Evolutionary conservation across 2,329 filamentous ascomycete species (phyloP).

Genomic region (Cladosporium sp.): DNA sequence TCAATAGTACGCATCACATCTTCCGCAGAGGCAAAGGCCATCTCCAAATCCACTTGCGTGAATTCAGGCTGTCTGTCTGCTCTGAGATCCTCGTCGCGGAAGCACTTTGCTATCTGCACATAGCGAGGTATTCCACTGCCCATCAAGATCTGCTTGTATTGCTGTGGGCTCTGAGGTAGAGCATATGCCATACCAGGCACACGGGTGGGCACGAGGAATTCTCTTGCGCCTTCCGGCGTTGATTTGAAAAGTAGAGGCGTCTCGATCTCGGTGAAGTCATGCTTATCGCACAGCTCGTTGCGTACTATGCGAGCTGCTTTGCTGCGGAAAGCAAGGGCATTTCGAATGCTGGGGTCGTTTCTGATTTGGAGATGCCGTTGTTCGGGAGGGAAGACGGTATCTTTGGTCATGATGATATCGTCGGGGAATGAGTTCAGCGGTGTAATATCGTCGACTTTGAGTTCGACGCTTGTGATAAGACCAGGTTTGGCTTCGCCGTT

Average conservation of each 20-base stretch:
- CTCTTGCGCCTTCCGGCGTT: constrained; percentile 89
- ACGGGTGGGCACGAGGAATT: constrained; percentile 89
- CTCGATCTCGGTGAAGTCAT: constrained; percentile 73
- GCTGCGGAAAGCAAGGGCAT: constrained; percentile 68
- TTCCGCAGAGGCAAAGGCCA: constrained; percentile 73
- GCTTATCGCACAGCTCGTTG: constrained; percentile 48
- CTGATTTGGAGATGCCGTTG: constrained; percentile 82
- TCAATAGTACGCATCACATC: constrained; percentile 64
- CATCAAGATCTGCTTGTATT: constrained; percentile 99
- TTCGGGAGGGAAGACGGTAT: constrained; percentile 68
- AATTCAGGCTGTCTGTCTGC: constrained; percentile 96
- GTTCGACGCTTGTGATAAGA: constrained; percentile 46
- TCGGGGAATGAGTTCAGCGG: constrained; percentile 70
- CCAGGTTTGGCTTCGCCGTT: constrained; percentile 5
- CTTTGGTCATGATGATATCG: constrained; percentile 71
- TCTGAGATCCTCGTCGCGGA: constrained; percentile 88
- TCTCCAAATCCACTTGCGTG: constrained; percentile 91
- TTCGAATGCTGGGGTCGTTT: constrained; percentile 62
- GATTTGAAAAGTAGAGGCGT: constrained; percentile 96
- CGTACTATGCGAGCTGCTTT: constrained; percentile 53
- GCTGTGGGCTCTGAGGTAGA: constrained; percentile 91
- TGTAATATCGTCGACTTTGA: constrained; percentile 59
- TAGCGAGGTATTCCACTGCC: constrained; percentile 78
- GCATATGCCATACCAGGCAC: constrained; percentile 76
- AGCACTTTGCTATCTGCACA: constrained; percentile 91